phyloP scores from a whole-genome alignment of 73 alveolate species.

The Paramecium sonneborni region DNA sequence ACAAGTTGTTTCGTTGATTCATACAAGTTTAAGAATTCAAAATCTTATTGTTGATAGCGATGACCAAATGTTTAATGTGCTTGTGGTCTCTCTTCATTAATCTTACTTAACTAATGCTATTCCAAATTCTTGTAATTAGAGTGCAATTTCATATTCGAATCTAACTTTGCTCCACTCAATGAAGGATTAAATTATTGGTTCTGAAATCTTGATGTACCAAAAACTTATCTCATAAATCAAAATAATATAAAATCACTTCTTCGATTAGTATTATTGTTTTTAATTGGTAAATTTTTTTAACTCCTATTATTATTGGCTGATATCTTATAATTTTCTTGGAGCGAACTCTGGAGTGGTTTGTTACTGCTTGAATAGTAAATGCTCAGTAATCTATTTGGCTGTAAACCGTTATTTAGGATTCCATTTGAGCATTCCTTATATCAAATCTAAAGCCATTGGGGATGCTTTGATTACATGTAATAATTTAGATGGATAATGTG shows the following conservation, averaged over 20 bases:
- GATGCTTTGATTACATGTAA: constrained; percentile 74
- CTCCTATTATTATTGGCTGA: not conserved
- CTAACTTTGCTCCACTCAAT: not conserved
- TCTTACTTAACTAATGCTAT: not conserved
- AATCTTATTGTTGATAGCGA: not conserved
- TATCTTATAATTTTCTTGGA: not conserved
- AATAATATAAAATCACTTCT: constrained; percentile 11
- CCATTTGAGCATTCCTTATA: constrained; percentile 43
- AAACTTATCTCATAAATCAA: not conserved
- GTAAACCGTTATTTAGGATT: constrained; percentile 67
- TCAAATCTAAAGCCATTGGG: constrained; percentile 47
- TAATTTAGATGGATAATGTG: constrained; percentile 69
- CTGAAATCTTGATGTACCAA: not conserved
- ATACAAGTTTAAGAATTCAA: not conserved
- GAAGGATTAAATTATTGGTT: not conserved
- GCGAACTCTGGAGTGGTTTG: constrained; percentile 27
- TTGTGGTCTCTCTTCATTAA: not conserved
- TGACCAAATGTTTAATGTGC: not conserved
- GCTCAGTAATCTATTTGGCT: constrained; percentile 63
- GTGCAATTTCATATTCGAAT: not conserved
- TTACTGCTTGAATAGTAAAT: constrained; percentile 39
- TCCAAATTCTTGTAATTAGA: not conserved
- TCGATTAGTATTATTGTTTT: not conserved
- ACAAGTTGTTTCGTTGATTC: not conserved
- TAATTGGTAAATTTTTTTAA: not conserved